Evolutionary conservation across 257 asterid genomes (phyloP), one percentile per base, ranked within the genome.

Genomic region (Nicotiana obtusifolia): DNA sequence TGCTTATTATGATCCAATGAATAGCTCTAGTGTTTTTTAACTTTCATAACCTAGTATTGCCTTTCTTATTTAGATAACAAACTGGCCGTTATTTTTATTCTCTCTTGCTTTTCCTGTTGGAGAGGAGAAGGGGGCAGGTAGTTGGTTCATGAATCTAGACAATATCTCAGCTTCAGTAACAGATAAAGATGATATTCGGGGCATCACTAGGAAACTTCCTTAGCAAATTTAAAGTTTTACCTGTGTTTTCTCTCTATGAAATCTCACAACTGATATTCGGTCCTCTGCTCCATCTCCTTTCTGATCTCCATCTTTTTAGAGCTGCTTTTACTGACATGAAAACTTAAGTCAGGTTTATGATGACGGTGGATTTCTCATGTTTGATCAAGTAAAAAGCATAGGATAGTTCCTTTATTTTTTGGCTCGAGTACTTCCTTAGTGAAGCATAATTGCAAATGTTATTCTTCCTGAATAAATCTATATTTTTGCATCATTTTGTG

Each of bases 281-380:
- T 22, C 57, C 16, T 41, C 59, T 69, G 33, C 30, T 41, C 59
- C 47, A 41, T 69, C 14, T 41, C 47, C 57, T 41, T 69, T 69
- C 59, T 69, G 7, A 44, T 69, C 59, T 73, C 37, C 22, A 3
- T 22, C 35, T 47, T 73, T 47, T 22, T 35, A 22, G n/a, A 44
- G 78, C 78, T 41, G 78, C 26, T 47, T 73, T 73, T 73, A 47
- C 33, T 73, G 61, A 73, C 15, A 47, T 47, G 37, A 59, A 73
- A 47, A 73, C 61, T 47, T 30, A 37, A 11, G 77, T 20, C n/a
- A 20, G 77, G 16, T 41, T 69, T 20, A 35, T 69, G 56, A 69
- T 41, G 57, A 69, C 33, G 9, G 35, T 35, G 76, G 53, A 35
- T 35, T 37, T 10, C 6, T 41, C 57, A 69, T 37, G 31, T 37